Base-by-base conservation (phyloP, 225 moss, liverwort and hornwort genomes). In the Sphagnum contortum region DNA sequence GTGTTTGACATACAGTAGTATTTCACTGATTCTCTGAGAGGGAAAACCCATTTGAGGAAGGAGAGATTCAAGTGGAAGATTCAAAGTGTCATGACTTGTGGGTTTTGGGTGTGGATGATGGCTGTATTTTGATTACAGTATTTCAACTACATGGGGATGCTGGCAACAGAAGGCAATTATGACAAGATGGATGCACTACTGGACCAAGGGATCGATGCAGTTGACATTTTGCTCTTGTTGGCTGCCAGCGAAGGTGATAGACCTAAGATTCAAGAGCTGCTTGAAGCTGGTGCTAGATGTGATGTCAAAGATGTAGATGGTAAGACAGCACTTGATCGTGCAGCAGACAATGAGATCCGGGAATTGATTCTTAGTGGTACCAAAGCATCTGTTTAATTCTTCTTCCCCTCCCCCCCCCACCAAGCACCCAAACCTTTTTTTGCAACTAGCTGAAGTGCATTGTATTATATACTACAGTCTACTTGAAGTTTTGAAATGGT, bases 141-240 rank as follows among this genome's bases (percentile, higher is more conserved):
- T 57, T 98, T 93, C 78, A 98, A 98, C 59, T 98, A 93, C 75
- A 98, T 98, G 98, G 98, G 98, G 51, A 98, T 98, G 91, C 67
- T 98, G 67, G 98, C 98, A 62, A 87, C 89, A 4, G 93, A 93
- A 72, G 98, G 98, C 52, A 81, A 83, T 5, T 98, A 98, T 51
- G 93, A 91, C 66, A 93, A 91, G 81, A 91, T 98, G 98, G 64
- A 98, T 48, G 77, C 68, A 12, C 75, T 98, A 60, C 73, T 98
- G 57, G 62, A 79, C 57, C 83, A 82, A 51, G 98, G 98, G 14
- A 92, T 88, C 48, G 80, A 76, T 50, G 81, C 93, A 13, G 77
- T 98, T 12, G 93, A 93, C 63, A 93, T 98, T 48, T 79, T 91
- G 59, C 74, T 98, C 61, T 77, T 93, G 57, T 75, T 98, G 87